Percentiles rank a stretch among this genome's conserved stretches.
These are phyloP conservation scores for Fusarium pseudoanthophilum DNA, from an alignment of 2,329 filamentous ascomycete species.

Conservation along the genomic window DNA sequence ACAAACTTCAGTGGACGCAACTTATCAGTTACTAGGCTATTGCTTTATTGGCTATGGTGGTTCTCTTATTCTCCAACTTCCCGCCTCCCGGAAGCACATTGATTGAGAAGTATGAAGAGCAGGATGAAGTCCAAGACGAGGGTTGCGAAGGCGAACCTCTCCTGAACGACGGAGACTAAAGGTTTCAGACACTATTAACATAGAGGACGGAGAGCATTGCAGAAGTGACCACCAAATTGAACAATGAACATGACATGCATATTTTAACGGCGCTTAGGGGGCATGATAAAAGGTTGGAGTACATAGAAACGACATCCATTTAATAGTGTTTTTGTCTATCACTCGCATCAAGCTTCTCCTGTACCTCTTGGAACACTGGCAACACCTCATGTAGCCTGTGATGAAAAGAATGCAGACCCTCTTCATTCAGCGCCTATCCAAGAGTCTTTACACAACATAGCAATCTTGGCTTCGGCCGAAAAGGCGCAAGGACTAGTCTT, in stretches of 20 bases:
- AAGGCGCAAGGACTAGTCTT: neutral
- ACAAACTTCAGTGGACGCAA: no score
- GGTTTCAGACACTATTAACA: fast-evolving
- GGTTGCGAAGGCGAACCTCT: neutral
- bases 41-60: conserved; percentile 56
- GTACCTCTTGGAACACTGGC: neutral
- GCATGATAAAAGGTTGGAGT: neutral
- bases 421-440: neutral
- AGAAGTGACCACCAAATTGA: neutral
- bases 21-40: conserved; percentile 56
- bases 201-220: fast-evolving
- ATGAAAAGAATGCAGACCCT: neutral
- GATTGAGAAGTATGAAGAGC: conserved; percentile 42
- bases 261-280: neutral
- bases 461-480: neutral
- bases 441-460: neutral
- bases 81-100: conserved; percentile 52
- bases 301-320: neutral
- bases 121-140: neutral
- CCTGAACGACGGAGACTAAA: neutral
- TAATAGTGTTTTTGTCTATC: neutral
- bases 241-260: neutral
- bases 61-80: conserved; percentile 57
- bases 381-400: no score
- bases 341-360: neutral